Evolutionary conservation across 306 rosid genomes (phyloP), one percentile per base, ranked within the genome.

Genomic region (Inga oerstediana): DNA sequence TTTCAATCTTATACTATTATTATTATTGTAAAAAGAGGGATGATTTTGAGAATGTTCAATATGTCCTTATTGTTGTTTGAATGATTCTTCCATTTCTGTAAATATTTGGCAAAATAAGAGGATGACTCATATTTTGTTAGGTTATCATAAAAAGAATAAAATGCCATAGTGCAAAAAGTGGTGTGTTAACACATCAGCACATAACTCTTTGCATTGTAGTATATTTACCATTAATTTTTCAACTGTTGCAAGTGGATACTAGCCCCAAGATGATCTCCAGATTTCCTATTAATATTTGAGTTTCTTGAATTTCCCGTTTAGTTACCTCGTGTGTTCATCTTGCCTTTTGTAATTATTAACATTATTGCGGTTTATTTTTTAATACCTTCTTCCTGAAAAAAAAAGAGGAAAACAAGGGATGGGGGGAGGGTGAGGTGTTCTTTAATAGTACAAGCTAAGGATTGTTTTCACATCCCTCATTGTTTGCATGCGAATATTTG

Each of bases 31-130:
- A 17, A 62, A 14, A 0, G 56, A 49, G 43, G 10, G 10, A 15
- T 73, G 51, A 45, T 72, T 58, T 58, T 68, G 44, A 78, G 62
- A 58, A 34, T 82, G 49, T 58, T 79, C 54, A 67, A 61, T 37
- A 46, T 49, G 48, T 62, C 30, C 58, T 56, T 45, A 22, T 9
- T 16, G 39, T 41, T 22, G 37, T 69, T 22, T 37, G 30, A 39
- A 37, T 70, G 34, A 19, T 41, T 39, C 4, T 70, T n/a, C n/a
- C 51, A 41, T 39, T 79, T 30, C 75, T 59, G 45, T 58, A 24
- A 59, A 56, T 76, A 20, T 10, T 39, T 70, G 14, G 5, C 32
- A 70, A 14, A 70, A 43, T 43, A n/a, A 20, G 16, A 19, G 75
- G 8, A 41, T 70, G 52, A 20, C 1, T 52, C 22, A 17, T 52